phyloP scores from a whole-genome alignment of 805 yeast species.

The Scheffersomyces coipomensis region DNA sequence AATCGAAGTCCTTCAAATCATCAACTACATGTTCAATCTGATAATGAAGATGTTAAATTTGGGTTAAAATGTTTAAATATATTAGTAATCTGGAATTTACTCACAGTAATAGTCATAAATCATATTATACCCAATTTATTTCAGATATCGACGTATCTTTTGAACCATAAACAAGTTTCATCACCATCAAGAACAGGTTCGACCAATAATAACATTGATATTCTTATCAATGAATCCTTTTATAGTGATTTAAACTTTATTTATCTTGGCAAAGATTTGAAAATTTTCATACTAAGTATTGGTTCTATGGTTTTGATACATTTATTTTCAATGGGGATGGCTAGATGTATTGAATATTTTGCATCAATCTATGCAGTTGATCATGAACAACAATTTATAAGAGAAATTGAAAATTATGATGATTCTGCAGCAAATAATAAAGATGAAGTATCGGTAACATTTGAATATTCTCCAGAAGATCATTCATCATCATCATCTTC shows the following conservation, averaged over 20 bases:
- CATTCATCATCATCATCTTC: neutral
- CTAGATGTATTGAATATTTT: conserved; percentile 15
- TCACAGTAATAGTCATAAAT: neutral
- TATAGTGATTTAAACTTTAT: conserved; percentile 4
- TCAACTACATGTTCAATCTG: too few relatives aligned
- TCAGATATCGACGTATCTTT: neutral
- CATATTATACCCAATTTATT: neutral
- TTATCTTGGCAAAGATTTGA: conserved; percentile 11
- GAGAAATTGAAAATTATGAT: neutral
- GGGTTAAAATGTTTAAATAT: neutral
- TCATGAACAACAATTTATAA: neutral
- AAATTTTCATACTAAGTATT: conserved; percentile 5
- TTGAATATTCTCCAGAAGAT: neutral
- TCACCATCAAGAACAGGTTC: too few relatives aligned
- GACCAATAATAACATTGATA: too few relatives aligned
- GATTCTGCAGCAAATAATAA: neutral
- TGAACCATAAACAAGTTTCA: neutral
- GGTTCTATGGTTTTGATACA: conserved; percentile 11
- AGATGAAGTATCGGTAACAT: neutral
- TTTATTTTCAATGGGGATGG: conserved; percentile 10
- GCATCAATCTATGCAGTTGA: conserved; percentile 1
- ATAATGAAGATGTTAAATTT: neutral
- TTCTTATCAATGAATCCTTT: conserved; percentile 1
- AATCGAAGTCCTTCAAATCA: too few relatives aligned
- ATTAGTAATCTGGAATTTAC: neutral